Conservation (phyloP, 2,329 filamentous ascomycete species). For the Fusarium austroafricanum region DNA sequence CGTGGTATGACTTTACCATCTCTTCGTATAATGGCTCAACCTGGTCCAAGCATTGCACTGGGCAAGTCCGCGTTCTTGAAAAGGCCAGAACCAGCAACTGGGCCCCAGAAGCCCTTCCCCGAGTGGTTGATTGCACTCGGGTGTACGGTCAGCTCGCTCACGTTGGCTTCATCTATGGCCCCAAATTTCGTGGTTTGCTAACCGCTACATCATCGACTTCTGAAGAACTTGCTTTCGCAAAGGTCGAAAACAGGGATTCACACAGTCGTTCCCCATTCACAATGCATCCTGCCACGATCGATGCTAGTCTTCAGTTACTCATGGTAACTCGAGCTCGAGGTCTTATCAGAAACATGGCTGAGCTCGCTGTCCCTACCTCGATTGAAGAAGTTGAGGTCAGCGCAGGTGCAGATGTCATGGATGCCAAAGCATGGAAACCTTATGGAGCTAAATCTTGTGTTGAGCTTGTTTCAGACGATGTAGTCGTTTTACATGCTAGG, state of each 20-base stretch:
- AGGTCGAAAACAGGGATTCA: not conserved
- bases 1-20: slow-evolving; percentile 25
- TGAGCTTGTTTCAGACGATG: slow-evolving; percentile 1
- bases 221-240: not conserved
- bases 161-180: slow-evolving; percentile 8
- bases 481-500: no score
- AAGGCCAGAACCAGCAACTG: not conserved
- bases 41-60: slow-evolving; percentile 27
- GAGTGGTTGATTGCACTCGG: not conserved
- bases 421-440: slow-evolving; percentile 13
- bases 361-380: slow-evolving; percentile 6
- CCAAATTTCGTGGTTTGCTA: not conserved
- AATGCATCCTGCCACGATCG: slow-evolving; percentile 18
- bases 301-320: slow-evolving; percentile 8
- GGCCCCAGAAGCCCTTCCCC: not conserved
- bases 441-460: not conserved
- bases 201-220: not conserved
- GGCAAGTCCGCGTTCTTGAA: slow-evolving; percentile 12
- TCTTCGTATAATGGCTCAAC: slow-evolving; percentile 12
- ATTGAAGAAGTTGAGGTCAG: slow-evolving; percentile 13
- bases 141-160: not conserved
- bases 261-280: not conserved
- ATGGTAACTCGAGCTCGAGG: not conserved
- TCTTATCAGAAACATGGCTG: not conserved
- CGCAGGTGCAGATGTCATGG: not conserved